Evolutionary conservation across 2,329 filamentous ascomycete genomes (phyloP), one percentile per base, ranked within the genome.

Genomic region (Diplocarpon mali): DNA sequence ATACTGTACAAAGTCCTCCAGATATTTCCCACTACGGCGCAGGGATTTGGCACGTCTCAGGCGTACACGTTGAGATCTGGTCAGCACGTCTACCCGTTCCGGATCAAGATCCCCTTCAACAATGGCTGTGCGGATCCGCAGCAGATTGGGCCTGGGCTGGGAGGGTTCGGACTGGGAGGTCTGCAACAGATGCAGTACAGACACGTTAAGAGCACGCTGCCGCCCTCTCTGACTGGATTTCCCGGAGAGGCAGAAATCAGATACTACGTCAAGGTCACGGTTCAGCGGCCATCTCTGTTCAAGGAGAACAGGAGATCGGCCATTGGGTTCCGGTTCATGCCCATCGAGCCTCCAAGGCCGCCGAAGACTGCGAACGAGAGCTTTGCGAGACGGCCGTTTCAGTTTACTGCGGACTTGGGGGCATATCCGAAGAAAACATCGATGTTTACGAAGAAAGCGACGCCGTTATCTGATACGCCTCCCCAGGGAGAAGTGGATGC

Each of bases 211-310:
- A 79, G 80, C 55, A 94, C 89, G 0, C 70, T 98, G 10, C 92
- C 92, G 5, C 92, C 92, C 0, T 93, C 88, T 4, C 68, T 96
- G 43, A 85, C 76, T n/a, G 87, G 86, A 2, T 89, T 92, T 53
- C 85, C 86, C 0, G 83, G 82, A 28, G 79, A 89, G 63, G 90
- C 89, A 16, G 88, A 95, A 64, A 89, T 96, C 48, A 76, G 81
- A 54, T 98, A 98, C 65, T 98, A 85, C 61, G 74, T 96, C 60
- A 98, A 98, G 63, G 87, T 84, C n/a, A 96, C 92, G 0, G 80
- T 96, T 5, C 85, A 88, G 58, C 73, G 88, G n/a, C 87, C 88
- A 0, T 81, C 84, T 12, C 73, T 95, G 47, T 86, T 93, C 65
- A 90, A 90, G 60, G 88, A 95, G 65, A 95, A 95, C 58, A 84